phyloP scores from a whole-genome alignment of 1,284 basidiomycete genomes.

The Naganishia cerealis region DNA sequence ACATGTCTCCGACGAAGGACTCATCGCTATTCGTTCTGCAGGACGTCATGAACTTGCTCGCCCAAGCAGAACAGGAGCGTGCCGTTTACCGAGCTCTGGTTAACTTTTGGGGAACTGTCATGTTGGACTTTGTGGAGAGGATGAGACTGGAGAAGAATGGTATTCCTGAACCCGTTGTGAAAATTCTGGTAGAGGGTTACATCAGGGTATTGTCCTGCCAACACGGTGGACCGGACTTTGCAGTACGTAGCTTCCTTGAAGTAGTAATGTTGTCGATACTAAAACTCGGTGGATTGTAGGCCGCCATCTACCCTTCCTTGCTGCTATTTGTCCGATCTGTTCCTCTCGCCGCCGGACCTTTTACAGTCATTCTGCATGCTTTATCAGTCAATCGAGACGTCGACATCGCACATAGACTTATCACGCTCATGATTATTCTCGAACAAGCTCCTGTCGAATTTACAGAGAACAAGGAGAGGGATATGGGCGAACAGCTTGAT shows the following conservation, averaged over 20 bases:
- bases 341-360: conserved; percentile 48
- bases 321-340: conserved; percentile 50
- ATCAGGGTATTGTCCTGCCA: conserved; percentile 40
- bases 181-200: conserved; percentile 51
- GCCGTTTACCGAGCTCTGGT: conserved; percentile 70
- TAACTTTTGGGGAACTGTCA: conserved; percentile 77
- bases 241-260: conserved; percentile 38
- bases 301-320: conserved; percentile 52
- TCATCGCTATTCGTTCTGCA: conserved; percentile 63
- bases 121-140: conserved; percentile 75
- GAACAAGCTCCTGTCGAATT: conserved; percentile 45
- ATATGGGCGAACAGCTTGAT: conserved; percentile 36
- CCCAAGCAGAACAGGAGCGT: conserved; percentile 61
- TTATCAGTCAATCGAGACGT: conserved; percentile 47
- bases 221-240: conserved; percentile 46
- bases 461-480: conserved; percentile 38
- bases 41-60: conserved; percentile 67
- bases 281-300: conserved; percentile 33
- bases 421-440: conserved; percentile 50
- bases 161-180: conserved; percentile 47
- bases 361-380: conserved; percentile 44
- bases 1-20: conserved; percentile 64
- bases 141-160: conserved; percentile 43
- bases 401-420: conserved; percentile 47
- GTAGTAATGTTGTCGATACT: background rate